Base-by-base conservation (phyloP, 106 monocot genomes). In the Acanthochlamys bracteata region DNA sequence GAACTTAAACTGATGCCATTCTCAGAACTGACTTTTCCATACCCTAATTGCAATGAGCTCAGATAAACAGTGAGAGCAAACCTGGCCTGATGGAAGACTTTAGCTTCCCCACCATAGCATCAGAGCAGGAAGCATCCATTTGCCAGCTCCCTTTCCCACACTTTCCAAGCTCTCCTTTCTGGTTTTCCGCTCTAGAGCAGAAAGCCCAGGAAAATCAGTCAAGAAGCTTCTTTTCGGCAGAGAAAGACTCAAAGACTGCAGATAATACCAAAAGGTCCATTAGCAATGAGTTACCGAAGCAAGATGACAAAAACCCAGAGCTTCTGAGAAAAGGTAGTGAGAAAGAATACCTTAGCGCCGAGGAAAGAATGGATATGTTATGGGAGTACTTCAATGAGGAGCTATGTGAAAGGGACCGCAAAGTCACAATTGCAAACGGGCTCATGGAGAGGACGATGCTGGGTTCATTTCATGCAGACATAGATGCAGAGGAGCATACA, bases 351-450 rank as follows among this genome's bases (percentile, higher is more conserved):
- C 20, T n/a, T 20, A 23, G 43, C 7, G 54, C 72, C 14, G 73
- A 74, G 53, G 84, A 84, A 39, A 67, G 52, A 62, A 84, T 84
- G 84, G 84, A 84, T 60, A 53, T 64, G 74, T 65, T 84, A 10
- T 84, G 84, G 84, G 84, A 84, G 63, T 70, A 84, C n/a, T 77
- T 84, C 70, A 84, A 84, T 25, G 84, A 84, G 15, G 84, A 84
- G 59, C 52, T 76, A 20, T 33, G 24, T 17, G 17, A 54, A 53
- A 39, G 17, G 52, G 20, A 43, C 19, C 2, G 46, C 20, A 53
- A 11, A 4, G 33, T 3, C 33, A 33, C 33, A 33, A 33, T 33
- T 6, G 33, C 6, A 25, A 22, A 4, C 17, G 22, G 55, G 24
- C 7, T 21, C 3, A 21, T 11, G 9, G 41, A 26, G 59, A 25